These are phyloP conservation scores for Neofusicoccum kwambonambiense DNA, from an alignment of 2,329 filamentous ascomycete genomes.

Conservation along the genomic window DNA sequence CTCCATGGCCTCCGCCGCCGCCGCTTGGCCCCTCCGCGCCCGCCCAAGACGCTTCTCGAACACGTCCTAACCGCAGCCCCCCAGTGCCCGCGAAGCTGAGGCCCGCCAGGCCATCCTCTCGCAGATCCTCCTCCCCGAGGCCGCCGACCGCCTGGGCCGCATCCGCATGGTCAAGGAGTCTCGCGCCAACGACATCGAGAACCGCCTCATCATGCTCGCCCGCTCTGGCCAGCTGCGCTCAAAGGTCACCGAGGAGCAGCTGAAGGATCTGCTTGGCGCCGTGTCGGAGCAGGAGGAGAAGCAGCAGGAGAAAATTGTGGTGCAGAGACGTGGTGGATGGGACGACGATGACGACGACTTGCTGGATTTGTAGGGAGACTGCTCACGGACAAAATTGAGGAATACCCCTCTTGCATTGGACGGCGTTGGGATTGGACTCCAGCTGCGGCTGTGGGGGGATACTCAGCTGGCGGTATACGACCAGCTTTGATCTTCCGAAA, in stretches of 20 bases:
- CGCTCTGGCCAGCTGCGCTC: slow-evolving; percentile 79
- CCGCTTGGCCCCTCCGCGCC: slow-evolving; percentile 32
- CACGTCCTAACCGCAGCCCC: slow-evolving; percentile 19
- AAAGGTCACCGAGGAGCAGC: slow-evolving; percentile 88
- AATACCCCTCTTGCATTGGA: slow-evolving; percentile 12
- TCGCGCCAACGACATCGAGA: slow-evolving; percentile 86
- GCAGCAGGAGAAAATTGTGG: slow-evolving; percentile 77
- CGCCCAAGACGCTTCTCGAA: slow-evolving; percentile 16
- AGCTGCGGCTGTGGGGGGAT: slow-evolving; percentile 1
- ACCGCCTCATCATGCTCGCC: slow-evolving; percentile 87
- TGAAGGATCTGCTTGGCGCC: slow-evolving; percentile 86
- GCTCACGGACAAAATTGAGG: background rate
- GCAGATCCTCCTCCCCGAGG: slow-evolving; percentile 93
- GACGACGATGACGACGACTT: slow-evolving; percentile 74
- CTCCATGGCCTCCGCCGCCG: slow-evolving; percentile 30
- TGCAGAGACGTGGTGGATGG: slow-evolving; percentile 71
- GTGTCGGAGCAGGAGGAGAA: slow-evolving; percentile 70
- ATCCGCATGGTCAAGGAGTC: slow-evolving; percentile 95
- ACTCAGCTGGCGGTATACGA: background rate
- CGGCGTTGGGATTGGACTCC: slow-evolving; percentile 15
- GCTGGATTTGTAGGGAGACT: slow-evolving; percentile 31
- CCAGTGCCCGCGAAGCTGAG: slow-evolving; percentile 55
- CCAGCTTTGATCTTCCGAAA: background rate
- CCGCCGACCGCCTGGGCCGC: slow-evolving; percentile 86
- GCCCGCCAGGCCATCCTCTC: slow-evolving; percentile 74